phyloP scores from a whole-genome alignment of 169 alveolate genomes.

The Cyclospora cayetanensis region DNA sequence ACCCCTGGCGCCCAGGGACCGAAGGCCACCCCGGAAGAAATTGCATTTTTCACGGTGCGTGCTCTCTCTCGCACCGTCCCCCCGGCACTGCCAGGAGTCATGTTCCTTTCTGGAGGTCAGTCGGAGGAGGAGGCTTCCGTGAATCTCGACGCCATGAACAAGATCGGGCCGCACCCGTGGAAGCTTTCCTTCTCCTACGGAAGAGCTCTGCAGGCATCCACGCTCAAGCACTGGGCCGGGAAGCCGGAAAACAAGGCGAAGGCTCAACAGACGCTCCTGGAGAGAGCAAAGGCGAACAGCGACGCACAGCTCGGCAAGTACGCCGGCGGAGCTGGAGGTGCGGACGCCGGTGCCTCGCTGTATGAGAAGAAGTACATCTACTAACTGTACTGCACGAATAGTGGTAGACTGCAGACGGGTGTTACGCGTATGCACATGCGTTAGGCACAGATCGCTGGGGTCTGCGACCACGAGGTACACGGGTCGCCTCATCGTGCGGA shows the following conservation, averaged over 20 bases:
- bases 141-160: conserved; percentile 96
- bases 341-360: conserved; percentile 70
- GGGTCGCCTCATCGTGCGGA: no score
- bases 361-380: conserved; percentile 73
- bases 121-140: conserved; percentile 98
- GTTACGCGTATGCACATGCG: no score
- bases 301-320: conserved; percentile 96
- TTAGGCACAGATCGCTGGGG: no score
- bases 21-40: conserved; percentile 90
- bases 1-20: conserved; percentile 96
- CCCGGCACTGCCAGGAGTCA: conserved; percentile 97
- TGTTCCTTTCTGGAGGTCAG: conserved; percentile 99
- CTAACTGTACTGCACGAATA: background rate
- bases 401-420: no score
- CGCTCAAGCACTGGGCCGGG: conserved; percentile 97
- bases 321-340: conserved; percentile 77
- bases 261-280: conserved; percentile 95
- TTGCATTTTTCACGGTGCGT: conserved; percentile 95
- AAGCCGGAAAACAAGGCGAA: conserved; percentile 93
- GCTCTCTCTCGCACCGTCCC: conserved; percentile 95
- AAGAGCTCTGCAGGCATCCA: conserved; percentile 97
- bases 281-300: conserved; percentile 96
- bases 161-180: conserved; percentile 91
- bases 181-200: conserved; percentile 98
- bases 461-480: no score